Evolutionary conservation across 2,329 filamentous ascomycete genomes (phyloP).

Genomic region (Trichoderma afroharzianum): DNA sequence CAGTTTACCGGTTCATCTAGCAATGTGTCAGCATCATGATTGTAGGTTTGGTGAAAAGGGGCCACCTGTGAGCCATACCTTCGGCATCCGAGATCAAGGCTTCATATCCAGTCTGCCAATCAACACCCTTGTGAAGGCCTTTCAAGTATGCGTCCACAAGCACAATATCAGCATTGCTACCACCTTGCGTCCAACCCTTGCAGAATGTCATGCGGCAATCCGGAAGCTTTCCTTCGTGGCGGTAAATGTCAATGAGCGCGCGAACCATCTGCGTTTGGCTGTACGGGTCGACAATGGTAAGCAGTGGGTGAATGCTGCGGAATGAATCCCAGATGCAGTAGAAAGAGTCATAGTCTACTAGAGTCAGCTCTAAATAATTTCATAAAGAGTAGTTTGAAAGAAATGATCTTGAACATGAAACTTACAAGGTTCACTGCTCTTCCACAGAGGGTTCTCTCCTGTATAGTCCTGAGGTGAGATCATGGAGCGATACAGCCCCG

Average conservation of each 20-base stretch:
- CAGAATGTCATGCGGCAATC: conserved; percentile 75
- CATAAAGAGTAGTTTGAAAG: neutral
- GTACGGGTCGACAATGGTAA: conserved; percentile 67
- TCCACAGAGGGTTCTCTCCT: conserved; percentile 69
- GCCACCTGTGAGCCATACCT: conserved; percentile 27
- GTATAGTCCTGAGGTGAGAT: conserved; percentile 74
- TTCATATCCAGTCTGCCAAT: conserved; percentile 68
- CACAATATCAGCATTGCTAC: conserved; percentile 70
- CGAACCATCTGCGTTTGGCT: conserved; percentile 67
- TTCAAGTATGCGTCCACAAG: conserved; percentile 68
- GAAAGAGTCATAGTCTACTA: conserved; percentile 60
- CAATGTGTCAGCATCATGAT: conserved; percentile 27
- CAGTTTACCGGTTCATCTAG: conserved; percentile 54
- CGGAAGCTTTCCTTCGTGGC: conserved; percentile 63
- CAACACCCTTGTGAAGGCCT: conserved; percentile 58
- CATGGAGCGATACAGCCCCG: conserved; percentile 63
- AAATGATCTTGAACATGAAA: neutral
- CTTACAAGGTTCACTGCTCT: conserved; percentile 59
- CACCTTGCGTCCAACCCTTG: conserved; percentile 73
- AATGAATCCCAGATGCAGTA: conserved; percentile 73
- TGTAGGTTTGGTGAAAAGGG: too few species aligned
- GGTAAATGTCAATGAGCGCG: conserved; percentile 68
- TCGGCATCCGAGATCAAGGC: conserved; percentile 73
- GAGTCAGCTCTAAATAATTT: neutral
- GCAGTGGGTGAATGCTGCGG: conserved; percentile 64